A percentile compares a stretch with the other conserved stretches of the same genome.
These are phyloP conservation scores for Yamadazyma ubonensis DNA, from an alignment of 805 yeast species.

Conservation along the genomic window DNA sequence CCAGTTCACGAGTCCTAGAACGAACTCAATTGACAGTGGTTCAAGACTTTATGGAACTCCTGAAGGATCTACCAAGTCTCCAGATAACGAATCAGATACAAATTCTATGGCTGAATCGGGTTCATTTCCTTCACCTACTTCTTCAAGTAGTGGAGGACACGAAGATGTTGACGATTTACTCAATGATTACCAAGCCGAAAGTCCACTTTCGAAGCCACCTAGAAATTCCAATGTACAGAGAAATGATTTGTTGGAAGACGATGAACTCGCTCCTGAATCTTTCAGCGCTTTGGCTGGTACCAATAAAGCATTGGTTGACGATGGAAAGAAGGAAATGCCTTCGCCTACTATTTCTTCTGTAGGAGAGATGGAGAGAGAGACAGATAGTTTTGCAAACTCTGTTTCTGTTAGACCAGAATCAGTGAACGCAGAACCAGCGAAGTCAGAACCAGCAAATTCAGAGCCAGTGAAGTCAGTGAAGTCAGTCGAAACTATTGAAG, in stretches of 20 bases:
- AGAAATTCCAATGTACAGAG: constrained; percentile 1
- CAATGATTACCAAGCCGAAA: constrained; percentile 14
- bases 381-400: too few relatives aligned
- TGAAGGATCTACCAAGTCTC: constrained; percentile 1
- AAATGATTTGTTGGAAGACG: too few relatives aligned
- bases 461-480: too few relatives aligned
- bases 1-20: constrained; percentile 2
- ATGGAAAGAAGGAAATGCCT: not conserved
- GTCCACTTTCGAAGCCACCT: constrained; percentile 13
- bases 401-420: too few relatives aligned
- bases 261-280: not conserved
- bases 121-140: constrained; percentile 13
- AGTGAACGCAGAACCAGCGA: too few relatives aligned
- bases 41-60: not conserved
- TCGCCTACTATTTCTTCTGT: not conserved
- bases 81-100: constrained; percentile 6
- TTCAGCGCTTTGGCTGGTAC: constrained; percentile 10
- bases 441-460: too few relatives aligned
- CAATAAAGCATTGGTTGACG: constrained; percentile 6
- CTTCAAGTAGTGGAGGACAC: constrained; percentile 1
- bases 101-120: constrained; percentile 6
- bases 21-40: not conserved
- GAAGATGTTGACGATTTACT: constrained; percentile 15
- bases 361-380: not conserved
- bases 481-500: too few relatives aligned